Conservation (phyloP, 1,284 basidiomycete genomes). For the Cryptococcus sp. region DNA sequence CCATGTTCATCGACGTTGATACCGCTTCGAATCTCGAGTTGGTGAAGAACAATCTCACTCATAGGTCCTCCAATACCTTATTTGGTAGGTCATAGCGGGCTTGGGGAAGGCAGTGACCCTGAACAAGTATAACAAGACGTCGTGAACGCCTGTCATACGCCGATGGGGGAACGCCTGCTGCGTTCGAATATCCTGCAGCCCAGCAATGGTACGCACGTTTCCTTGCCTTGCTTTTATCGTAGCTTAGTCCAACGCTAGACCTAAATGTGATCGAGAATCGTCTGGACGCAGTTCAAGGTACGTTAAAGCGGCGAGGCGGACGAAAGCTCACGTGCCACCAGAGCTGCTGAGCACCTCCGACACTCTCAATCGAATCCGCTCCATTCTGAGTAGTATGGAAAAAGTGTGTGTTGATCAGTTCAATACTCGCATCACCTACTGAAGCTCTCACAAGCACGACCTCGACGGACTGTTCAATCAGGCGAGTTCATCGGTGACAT, state of each 20-base stretch:
- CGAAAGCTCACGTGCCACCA: not conserved
- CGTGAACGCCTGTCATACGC: constrained; percentile 79
- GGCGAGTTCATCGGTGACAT: not conserved
- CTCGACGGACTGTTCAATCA: too few relatives aligned
- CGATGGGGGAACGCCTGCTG: constrained; percentile 80
- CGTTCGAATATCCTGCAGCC: constrained; percentile 82
- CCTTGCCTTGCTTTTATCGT: not conserved
- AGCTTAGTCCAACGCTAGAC: constrained; percentile 52
- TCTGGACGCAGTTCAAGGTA: constrained; percentile 80
- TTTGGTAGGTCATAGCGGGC: constrained; percentile 63
- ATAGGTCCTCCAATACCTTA: constrained; percentile 68
- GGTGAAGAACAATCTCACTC: constrained; percentile 68
- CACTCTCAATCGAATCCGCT: constrained; percentile 8
- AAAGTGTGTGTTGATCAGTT: too few relatives aligned
- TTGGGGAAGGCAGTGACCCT: not conserved
- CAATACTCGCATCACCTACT: too few relatives aligned
- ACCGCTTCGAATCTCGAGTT: constrained; percentile 85
- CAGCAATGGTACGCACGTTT: constrained; percentile 61
- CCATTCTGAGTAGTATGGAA: too few relatives aligned
- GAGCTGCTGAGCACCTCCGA: constrained; percentile 21
- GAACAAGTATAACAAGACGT: constrained; percentile 2
- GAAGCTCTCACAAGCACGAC: too few relatives aligned
- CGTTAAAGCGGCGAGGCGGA: not conserved
- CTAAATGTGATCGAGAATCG: constrained; percentile 71
- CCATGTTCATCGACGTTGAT: constrained; percentile 89